phyloP scores from a whole-genome alignment of 345 rosid genomes.

The Euphorbia peplus region DNA sequence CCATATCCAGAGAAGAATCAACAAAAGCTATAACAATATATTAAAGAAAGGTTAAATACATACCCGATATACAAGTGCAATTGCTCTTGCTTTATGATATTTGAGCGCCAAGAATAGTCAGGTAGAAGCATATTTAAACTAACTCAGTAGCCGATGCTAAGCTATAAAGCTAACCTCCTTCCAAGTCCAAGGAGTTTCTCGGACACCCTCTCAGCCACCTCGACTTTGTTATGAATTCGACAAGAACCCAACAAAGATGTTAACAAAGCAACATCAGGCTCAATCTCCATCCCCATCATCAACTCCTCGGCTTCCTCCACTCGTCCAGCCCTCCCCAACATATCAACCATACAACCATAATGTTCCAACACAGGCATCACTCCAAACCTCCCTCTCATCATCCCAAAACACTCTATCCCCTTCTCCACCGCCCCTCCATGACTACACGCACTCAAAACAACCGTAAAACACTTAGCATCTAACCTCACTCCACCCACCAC shows the following conservation, averaged over 20 bases:
- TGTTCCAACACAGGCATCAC: conserved; percentile 35
- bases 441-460: conserved; percentile 32
- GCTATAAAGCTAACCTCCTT: no score
- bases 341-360: conserved; percentile 38
- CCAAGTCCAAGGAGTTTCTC: no score
- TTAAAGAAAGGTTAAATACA: no score
- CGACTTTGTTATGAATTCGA: conserved; percentile 17
- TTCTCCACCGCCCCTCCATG: conserved; percentile 35
- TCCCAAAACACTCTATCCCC: conserved; percentile 29
- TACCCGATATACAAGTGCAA: no score
- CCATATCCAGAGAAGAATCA: no score
- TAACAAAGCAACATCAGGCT: no score
- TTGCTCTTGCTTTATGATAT: no score
- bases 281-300: conserved; percentile 26
- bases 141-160: no score
- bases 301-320: conserved; percentile 35
- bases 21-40: no score
- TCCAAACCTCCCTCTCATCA: conserved; percentile 32
- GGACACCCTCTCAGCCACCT: no score
- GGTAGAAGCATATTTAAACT: no score
- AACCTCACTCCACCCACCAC: conserved; percentile 19
- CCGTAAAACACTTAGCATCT: conserved; percentile 29
- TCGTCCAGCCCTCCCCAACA: conserved; percentile 35
- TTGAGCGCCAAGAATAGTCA: no score
- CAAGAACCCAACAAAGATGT: conserved; percentile 23